Conservation (phyloP, 1,284 basidiomycete species). For the Blastosporella zonata region DNA sequence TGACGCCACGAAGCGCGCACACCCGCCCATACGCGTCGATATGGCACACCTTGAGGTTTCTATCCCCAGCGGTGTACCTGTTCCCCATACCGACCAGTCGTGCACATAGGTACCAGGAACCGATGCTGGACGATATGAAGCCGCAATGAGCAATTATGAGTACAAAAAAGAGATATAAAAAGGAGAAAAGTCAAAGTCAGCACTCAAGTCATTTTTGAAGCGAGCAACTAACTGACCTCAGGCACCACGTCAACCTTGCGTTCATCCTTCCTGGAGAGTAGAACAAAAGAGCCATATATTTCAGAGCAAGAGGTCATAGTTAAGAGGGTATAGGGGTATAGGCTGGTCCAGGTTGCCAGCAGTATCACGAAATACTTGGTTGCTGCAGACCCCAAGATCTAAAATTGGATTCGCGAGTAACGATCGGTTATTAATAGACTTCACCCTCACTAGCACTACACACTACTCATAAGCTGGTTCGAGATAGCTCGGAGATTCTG, state of each 20-base stretch:
- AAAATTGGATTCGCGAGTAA: no score
- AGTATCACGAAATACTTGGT: no score
- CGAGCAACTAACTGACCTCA: slow-evolving; percentile 4
- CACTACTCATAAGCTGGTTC: no score
- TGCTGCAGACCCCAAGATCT: no score
- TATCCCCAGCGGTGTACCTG: slow-evolving; percentile 52
- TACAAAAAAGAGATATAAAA: not conserved
- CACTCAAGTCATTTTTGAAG: not conserved
- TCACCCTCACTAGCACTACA: no score
- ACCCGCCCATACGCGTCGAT: slow-evolving; percentile 76
- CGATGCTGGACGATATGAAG: slow-evolving; percentile 44
- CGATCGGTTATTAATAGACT: no score
- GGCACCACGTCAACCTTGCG: not conserved
- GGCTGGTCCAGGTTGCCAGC: not conserved
- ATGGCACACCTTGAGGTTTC: slow-evolving; percentile 73
- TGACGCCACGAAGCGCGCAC: slow-evolving; percentile 76
- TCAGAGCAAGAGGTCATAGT: slow-evolving; percentile 12
- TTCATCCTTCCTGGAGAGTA: slow-evolving; percentile 13
- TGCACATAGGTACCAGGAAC: slow-evolving; percentile 55
- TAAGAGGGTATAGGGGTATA: slow-evolving; percentile 12
- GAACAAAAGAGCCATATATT: slow-evolving; percentile 30
- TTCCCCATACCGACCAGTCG: slow-evolving; percentile 64
- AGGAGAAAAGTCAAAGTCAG: not conserved
- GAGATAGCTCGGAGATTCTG: no score
- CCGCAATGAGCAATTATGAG: slow-evolving; percentile 41